phyloP scores from a whole-genome alignment of 306 rosid genomes.

The Begonia fuchsioides region DNA sequence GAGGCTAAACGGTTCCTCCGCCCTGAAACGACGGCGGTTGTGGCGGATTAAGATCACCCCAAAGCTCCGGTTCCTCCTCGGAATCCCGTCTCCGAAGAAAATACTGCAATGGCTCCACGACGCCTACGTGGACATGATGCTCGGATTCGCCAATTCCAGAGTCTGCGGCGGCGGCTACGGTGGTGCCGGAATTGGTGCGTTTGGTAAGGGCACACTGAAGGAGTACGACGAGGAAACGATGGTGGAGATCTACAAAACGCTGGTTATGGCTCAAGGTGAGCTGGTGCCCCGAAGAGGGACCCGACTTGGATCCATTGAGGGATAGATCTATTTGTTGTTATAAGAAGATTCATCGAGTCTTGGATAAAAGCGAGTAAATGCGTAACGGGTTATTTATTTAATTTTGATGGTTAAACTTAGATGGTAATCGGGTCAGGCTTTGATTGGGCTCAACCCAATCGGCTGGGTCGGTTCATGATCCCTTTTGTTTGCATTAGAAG shows the following conservation, averaged over 20 bases:
- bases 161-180: slow-evolving; percentile 26
- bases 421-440: too few relatives aligned
- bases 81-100: slow-evolving; percentile 44
- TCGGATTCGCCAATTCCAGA: slow-evolving; percentile 48
- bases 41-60: slow-evolving; percentile 47
- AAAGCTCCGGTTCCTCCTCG: slow-evolving; percentile 22
- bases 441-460: too few relatives aligned
- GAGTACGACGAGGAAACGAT: slow-evolving; percentile 74
- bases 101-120: slow-evolving; percentile 58
- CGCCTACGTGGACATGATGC: slow-evolving; percentile 54
- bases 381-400: background rate
- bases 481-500: too few relatives aligned
- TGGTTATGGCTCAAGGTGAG: slow-evolving; percentile 31
- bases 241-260: slow-evolving; percentile 43
- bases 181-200: slow-evolving; percentile 9
- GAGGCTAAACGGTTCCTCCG: slow-evolving; percentile 19
- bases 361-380: background rate
- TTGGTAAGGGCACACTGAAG: slow-evolving; percentile 25
- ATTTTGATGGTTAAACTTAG: too few relatives aligned
- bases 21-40: slow-evolving; percentile 13
- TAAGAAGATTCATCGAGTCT: too few relatives aligned
- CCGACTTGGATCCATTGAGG: slow-evolving; percentile 5
- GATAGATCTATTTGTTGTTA: too few relatives aligned
- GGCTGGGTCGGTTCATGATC: too few relatives aligned
- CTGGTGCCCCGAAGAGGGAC: slow-evolving; percentile 19